A percentile compares a stretch with the other conserved stretches of the same genome.
Conservation (phyloP, 2,329 filamentous ascomycete genomes). For the Septoria linicola region DNA sequence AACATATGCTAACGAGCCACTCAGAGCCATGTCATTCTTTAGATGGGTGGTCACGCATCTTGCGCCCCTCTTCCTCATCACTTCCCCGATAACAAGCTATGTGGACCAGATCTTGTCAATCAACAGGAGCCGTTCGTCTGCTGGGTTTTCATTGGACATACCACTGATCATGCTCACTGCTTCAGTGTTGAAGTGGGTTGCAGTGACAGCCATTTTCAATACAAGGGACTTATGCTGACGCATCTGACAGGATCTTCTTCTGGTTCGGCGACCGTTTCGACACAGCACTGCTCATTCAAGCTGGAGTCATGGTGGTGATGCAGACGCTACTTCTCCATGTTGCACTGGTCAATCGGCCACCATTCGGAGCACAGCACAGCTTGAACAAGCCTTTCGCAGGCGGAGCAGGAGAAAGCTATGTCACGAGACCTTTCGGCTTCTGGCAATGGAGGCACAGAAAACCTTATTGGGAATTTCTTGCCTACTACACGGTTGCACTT, state of each 20-base stretch:
- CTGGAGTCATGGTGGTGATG: conserved; percentile 59
- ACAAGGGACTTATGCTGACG: not conserved
- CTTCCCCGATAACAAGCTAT: conserved; percentile 64
- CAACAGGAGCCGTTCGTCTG: conserved; percentile 58
- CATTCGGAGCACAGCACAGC: conserved; percentile 38
- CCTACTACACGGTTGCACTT: conserved; percentile 64
- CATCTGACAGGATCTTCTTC: conserved; percentile 56
- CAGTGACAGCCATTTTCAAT: not conserved
- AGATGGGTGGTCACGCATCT: conserved; percentile 39
- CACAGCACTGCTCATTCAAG: conserved; percentile 58
- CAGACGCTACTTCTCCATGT: conserved; percentile 61
- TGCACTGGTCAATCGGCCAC: conserved; percentile 57
- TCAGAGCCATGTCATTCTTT: conserved; percentile 36
- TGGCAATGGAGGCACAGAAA: conserved; percentile 77
- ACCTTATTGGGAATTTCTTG: conserved; percentile 77
- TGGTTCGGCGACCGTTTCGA: conserved; percentile 65
- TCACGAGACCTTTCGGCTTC: conserved; percentile 68
- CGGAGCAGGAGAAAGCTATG: conserved; percentile 43
- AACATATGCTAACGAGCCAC: conserved; percentile 17
- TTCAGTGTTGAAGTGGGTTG: conserved; percentile 59
- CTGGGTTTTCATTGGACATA: conserved; percentile 66
- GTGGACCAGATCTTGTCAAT: conserved; percentile 66
- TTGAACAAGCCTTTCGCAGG: conserved; percentile 61
- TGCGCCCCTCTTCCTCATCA: conserved; percentile 51
- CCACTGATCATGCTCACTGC: conserved; percentile 66